Evolutionary conservation across 176 grass and related monocot species (phyloP).

Genomic region (Triticum monococcum): DNA sequence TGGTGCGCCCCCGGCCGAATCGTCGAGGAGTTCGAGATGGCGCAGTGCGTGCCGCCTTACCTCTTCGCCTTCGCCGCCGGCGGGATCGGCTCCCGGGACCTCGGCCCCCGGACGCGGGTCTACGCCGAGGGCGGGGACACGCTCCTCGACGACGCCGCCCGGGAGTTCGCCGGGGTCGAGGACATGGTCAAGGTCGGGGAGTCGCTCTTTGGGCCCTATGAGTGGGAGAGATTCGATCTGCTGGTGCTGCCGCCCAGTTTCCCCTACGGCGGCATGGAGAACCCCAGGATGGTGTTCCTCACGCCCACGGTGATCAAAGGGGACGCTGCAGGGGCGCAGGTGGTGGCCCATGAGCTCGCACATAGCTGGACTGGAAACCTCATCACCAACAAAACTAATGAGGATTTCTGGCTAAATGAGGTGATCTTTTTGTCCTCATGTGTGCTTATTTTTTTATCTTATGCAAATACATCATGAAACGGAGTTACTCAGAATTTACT

Average conservation of each 20-base stretch:
- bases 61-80: conserved; percentile 92
- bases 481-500: neutral
- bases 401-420: conserved; percentile 98
- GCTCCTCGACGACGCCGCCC: conserved; percentile 68
- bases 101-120: conserved; percentile 75
- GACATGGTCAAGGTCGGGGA: conserved; percentile 89
- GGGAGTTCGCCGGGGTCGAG: conserved; percentile 87
- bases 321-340: conserved; percentile 68
- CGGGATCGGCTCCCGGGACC: conserved; percentile 63
- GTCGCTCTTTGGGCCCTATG: conserved; percentile 77
- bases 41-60: conserved; percentile 85
- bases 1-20: conserved; percentile 70
- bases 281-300: conserved; percentile 94
- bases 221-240: conserved; percentile 93
- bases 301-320: conserved; percentile 81
- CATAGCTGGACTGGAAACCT: conserved; percentile 96
- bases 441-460: neutral
- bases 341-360: conserved; percentile 89
- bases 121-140: conserved; percentile 68
- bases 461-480: neutral
- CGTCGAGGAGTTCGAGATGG: conserved; percentile 91
- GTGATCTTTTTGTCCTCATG: conserved; percentile 21
- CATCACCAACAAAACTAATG: conserved; percentile 95
- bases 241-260: conserved; percentile 87
- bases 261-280: conserved; percentile 94